Conservation (phyloP, 116 monocot species). For the Phalaenopsis hybrid region DNA sequence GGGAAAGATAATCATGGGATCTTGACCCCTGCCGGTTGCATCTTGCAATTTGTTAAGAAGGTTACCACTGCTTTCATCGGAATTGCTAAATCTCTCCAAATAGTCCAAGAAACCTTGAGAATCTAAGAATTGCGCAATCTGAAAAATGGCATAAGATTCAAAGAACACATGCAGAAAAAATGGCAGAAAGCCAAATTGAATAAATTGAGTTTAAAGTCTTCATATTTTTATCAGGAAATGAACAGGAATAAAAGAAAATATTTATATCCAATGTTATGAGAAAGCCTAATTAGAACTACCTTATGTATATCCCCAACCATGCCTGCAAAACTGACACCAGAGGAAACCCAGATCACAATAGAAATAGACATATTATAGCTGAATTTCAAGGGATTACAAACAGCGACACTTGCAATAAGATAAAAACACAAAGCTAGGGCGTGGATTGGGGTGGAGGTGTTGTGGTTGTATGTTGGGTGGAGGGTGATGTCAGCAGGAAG, state of each 20-base stretch:
- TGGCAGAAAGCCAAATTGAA: neutral
- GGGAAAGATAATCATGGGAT: conserved; percentile 59
- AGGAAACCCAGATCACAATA: too few species aligned
- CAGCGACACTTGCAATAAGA: too few species aligned
- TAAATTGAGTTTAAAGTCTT: neutral
- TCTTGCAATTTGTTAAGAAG: conserved; percentile 98
- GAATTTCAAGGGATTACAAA: too few species aligned
- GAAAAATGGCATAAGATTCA: conserved; percentile 19
- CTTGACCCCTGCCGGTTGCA: conserved; percentile 88
- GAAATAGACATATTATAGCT: too few species aligned
- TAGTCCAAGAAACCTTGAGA: conserved; percentile 93
- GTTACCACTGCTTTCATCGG: conserved; percentile 56
- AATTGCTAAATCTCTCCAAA: conserved; percentile 65
- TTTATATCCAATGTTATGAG: neutral
- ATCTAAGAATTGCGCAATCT: conserved; percentile 92
- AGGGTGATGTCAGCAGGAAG: too few species aligned
- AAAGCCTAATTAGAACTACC: neutral
- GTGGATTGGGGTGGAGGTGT: too few species aligned
- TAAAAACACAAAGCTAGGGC: too few species aligned
- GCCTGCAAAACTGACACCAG: neutral
- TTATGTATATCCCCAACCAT: neutral
- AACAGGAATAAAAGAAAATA: neutral
- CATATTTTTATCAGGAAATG: neutral
- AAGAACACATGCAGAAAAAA: neutral
- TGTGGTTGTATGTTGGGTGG: too few species aligned